A percentile compares a stretch with the other conserved stretches of the same genome.
These are phyloP conservation scores for Achaetomiella virescens DNA, from an alignment of 495 filamentous ascomycete genomes.

Conservation along the genomic window DNA sequence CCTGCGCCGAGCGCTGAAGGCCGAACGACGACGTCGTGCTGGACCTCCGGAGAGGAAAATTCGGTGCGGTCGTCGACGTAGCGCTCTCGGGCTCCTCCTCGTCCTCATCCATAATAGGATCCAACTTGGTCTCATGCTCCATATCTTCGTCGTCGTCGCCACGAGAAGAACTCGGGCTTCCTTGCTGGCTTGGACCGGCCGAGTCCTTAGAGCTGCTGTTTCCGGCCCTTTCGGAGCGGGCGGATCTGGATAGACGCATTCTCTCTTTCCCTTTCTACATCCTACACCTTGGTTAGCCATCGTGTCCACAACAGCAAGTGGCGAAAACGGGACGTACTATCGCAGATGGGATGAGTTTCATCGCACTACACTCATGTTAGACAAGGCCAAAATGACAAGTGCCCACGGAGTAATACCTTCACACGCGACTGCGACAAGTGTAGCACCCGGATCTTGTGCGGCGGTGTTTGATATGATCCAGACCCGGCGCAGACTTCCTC, in stretches of 20 bases:
- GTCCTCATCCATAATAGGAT: conserved; percentile 63
- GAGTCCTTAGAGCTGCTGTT: conserved; percentile 42
- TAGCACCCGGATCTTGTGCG: conserved; percentile 91
- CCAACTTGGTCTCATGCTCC: conserved; percentile 46
- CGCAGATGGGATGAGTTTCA: conserved; percentile 78
- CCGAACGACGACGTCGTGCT: conserved; percentile 40
- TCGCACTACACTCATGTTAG: conserved; percentile 57
- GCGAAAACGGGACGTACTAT: conserved; percentile 49
- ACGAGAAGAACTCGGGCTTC: conserved; percentile 46
- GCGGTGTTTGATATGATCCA: conserved; percentile 86
- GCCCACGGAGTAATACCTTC: conserved; percentile 54
- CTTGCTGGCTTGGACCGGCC: conserved; percentile 45
- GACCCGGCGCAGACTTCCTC: conserved; percentile 51
- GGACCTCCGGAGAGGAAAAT: conserved; percentile 35
- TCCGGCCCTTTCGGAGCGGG: conserved; percentile 44
- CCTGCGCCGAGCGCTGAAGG: conserved; percentile 23
- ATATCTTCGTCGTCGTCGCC: conserved; percentile 50
- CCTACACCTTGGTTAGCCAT: conserved; percentile 43
- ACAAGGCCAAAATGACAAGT: not conserved
- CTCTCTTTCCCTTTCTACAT: conserved; percentile 77
- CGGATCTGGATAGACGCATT: conserved; percentile 75
- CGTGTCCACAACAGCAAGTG: conserved; percentile 4
- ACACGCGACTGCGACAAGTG: conserved; percentile 82
- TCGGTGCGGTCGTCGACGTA: conserved; percentile 30
- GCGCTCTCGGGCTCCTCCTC: conserved; percentile 42